These are phyloP conservation scores for Teunomyces panamensis DNA, from an alignment of 805 yeast genomes.

Conservation along the genomic window DNA sequence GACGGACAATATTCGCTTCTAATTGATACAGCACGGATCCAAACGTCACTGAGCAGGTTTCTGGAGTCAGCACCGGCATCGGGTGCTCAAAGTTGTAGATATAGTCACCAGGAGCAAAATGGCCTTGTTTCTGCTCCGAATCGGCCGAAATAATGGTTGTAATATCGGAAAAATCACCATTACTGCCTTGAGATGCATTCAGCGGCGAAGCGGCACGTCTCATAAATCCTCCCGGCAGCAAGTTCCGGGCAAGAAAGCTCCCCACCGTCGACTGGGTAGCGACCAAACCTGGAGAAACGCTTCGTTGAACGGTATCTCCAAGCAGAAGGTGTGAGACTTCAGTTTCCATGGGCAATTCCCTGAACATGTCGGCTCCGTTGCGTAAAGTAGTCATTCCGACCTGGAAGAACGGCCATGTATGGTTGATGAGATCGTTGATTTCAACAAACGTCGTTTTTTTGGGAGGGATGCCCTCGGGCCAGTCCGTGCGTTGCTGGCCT, in stretches of 20 bases:
- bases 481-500: constrained; percentile 78
- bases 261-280: constrained; percentile 5
- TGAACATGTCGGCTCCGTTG: constrained; percentile 49
- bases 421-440: constrained; percentile 61
- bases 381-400: constrained; percentile 21
- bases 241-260: constrained; percentile 22
- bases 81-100: constrained; percentile 90
- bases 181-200: constrained; percentile 14
- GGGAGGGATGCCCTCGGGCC: constrained; percentile 99
- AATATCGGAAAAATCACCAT: constrained; percentile 18
- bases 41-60: constrained; percentile 70
- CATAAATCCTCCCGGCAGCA: constrained; percentile 26
- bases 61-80: constrained; percentile 79
- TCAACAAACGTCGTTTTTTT: constrained; percentile 68
- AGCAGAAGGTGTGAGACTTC: constrained; percentile 38
- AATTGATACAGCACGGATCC: constrained; percentile 74
- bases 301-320: constrained; percentile 23
- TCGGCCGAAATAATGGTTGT: constrained; percentile 18
- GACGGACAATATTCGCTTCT: constrained; percentile 67
- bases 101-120: constrained; percentile 84
- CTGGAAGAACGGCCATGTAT: constrained; percentile 87
- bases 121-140: constrained; percentile 24
- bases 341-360: constrained; percentile 24
- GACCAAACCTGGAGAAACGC: constrained; percentile 11
- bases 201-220: constrained; percentile 31